Percentiles rank a stretch among this genome's conserved stretches.
phyloP scores from a whole-genome alignment of 2,329 filamentous ascomycete genomes.

The Cladosporium sp. region DNA sequence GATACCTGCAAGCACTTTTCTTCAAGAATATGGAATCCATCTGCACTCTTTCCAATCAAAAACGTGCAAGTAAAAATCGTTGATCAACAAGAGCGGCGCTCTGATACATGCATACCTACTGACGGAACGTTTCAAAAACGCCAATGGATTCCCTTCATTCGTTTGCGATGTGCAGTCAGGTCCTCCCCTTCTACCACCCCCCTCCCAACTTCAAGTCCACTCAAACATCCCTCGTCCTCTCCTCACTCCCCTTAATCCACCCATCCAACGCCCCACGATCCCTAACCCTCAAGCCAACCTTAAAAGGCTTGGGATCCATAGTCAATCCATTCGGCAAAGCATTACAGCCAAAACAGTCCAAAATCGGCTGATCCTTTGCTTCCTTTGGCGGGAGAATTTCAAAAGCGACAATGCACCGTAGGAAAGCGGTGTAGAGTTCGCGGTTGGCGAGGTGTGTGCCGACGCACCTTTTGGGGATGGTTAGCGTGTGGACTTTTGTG shows the following conservation, averaged over 20 bases:
- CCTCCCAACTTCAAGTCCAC: too few relatives aligned
- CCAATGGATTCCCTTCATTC: too few relatives aligned
- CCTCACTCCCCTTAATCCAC: slow-evolving; percentile 46
- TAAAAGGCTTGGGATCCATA: slow-evolving; percentile 48
- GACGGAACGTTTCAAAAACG: too few relatives aligned
- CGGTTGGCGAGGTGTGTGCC: slow-evolving; percentile 36
- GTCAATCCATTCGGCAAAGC: slow-evolving; percentile 44
- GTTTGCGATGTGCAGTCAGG: too few relatives aligned
- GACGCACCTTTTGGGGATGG: slow-evolving; percentile 26
- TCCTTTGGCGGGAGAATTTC: slow-evolving; percentile 39
- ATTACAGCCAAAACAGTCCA: slow-evolving; percentile 45
- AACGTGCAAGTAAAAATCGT: too few relatives aligned
- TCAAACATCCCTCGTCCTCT: slow-evolving; percentile 39
- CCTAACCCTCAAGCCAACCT: slow-evolving; percentile 43
- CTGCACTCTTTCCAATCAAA: too few relatives aligned
- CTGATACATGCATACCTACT: too few relatives aligned
- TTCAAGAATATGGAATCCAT: too few relatives aligned
- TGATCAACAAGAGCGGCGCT: too few relatives aligned
- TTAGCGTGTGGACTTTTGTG: too few relatives aligned
- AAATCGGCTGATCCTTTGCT: slow-evolving; percentile 36
- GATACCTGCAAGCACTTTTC: too few relatives aligned
- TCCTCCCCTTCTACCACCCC: too few relatives aligned
- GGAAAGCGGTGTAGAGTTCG: slow-evolving; percentile 43
- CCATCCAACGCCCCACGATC: slow-evolving; percentile 37
- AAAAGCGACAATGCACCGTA: slow-evolving; percentile 45